A percentile compares a stretch with the other conserved stretches of the same genome.
phyloP scores from a whole-genome alignment of 2,329 filamentous ascomycete genomes.

The Penicillium sp. region DNA sequence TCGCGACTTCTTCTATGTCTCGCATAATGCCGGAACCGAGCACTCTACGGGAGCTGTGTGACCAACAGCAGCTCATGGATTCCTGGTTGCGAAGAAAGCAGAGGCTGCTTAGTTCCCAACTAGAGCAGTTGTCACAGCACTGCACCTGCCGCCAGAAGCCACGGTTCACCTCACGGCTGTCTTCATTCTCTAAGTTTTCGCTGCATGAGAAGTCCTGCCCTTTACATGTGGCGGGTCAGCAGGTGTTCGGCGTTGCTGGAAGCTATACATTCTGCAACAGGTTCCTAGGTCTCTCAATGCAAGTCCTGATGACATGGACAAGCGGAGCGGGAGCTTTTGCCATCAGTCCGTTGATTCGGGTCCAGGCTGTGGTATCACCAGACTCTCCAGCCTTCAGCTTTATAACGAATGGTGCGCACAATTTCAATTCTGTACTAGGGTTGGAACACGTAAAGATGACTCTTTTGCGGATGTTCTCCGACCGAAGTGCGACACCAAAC shows the following conservation, averaged over 20 bases:
- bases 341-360: background rate
- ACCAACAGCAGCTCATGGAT: background rate
- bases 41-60: background rate
- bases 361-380: background rate
- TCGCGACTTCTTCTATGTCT: background rate
- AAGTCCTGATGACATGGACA: background rate
- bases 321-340: background rate
- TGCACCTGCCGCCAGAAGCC: background rate
- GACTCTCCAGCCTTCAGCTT: background rate
- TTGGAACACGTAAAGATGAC: background rate
- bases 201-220: background rate
- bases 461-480: background rate
- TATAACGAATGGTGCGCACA: accelerated
- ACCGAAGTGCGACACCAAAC: background rate
- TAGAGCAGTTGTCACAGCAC: background rate
- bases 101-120: background rate
- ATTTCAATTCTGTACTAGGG: background rate
- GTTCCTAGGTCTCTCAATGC: background rate
- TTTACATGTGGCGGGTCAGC: background rate
- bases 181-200: background rate
- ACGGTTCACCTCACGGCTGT: background rate
- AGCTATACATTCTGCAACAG: background rate
- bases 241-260: background rate
- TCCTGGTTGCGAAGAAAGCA: background rate
- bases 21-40: background rate